phyloP scores from a whole-genome alignment of 179 eudicot genomes.

The Actinidia chinensis region DNA sequence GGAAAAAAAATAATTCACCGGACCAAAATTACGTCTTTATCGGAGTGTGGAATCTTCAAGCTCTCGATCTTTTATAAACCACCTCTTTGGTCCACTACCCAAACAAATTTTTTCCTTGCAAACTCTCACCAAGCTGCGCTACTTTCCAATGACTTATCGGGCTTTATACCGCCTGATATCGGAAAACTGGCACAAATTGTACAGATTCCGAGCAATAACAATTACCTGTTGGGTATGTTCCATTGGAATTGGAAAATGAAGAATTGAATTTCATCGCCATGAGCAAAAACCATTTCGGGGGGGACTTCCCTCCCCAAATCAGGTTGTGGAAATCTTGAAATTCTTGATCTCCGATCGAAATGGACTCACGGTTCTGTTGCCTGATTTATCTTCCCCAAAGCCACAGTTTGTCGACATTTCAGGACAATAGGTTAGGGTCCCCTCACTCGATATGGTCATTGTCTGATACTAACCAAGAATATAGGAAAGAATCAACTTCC shows the following conservation, averaged over 20 bases:
- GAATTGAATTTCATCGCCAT: conserved; percentile 76
- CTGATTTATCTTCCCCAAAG: conserved; percentile 61
- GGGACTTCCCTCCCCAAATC: conserved; percentile 55
- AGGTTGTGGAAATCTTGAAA: conserved; percentile 62
- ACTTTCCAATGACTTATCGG: conserved; percentile 69
- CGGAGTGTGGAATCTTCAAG: conserved; percentile 64
- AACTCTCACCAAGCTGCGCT: conserved; percentile 68
- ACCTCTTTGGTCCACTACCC: conserved; percentile 64
- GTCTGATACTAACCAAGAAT: conserved; percentile 64
- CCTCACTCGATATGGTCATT: conserved; percentile 48
- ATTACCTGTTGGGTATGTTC: conserved; percentile 69
- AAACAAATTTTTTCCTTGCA: conserved; percentile 47
- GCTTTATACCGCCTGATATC: conserved; percentile 67
- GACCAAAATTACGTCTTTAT: conserved; percentile 64
- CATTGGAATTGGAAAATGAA: conserved; percentile 73
- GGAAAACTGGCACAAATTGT: conserved; percentile 79
- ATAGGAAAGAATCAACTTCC: conserved; percentile 61
- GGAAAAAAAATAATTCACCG: conserved; percentile 82
- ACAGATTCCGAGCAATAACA: conserved; percentile 62
- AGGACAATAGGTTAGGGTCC: conserved; percentile 61
- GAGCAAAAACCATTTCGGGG: conserved; percentile 62
- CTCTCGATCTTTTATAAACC: conserved; percentile 81
- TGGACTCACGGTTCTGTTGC: conserved; percentile 53
- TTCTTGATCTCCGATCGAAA: conserved; percentile 81
- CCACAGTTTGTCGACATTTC: conserved; percentile 72